Conservation (phyloP, 2,329 filamentous ascomycete genomes). For the Monosporascus sp. region DNA sequence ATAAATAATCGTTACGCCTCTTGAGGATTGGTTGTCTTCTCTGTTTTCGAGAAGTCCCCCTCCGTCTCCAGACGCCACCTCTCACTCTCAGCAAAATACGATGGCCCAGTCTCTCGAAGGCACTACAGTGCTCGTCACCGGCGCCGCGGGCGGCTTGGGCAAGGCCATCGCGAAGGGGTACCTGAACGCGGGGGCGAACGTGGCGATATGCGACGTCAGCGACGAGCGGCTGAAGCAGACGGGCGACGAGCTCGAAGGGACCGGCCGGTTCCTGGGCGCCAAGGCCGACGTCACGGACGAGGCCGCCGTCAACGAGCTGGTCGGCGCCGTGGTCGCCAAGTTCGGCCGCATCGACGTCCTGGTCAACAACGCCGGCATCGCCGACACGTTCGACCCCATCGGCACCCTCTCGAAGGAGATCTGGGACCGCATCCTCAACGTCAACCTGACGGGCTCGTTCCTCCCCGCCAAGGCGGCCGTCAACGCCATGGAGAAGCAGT, state of each 20-base stretch:
- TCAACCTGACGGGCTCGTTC: constrained; percentile 53
- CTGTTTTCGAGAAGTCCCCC: neutral
- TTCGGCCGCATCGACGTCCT: constrained; percentile 51
- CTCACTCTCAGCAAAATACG: neutral
- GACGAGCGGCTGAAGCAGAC: constrained; percentile 9
- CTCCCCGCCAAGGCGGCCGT: constrained; percentile 47
- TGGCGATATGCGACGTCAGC: constrained; percentile 28
- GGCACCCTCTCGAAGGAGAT: constrained; percentile 37
- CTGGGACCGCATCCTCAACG: constrained; percentile 49
- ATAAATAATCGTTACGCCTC: too few relatives aligned
- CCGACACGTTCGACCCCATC: constrained; percentile 50
- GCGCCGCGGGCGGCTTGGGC: constrained; percentile 27
- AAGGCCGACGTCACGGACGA: constrained; percentile 27
- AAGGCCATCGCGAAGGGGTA: constrained; percentile 24
- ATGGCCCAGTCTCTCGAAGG: constrained; percentile 12
- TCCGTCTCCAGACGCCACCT: neutral
- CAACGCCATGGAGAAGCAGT: constrained; percentile 38
- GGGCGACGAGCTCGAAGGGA: constrained; percentile 7
- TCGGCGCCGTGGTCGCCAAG: constrained; percentile 13
- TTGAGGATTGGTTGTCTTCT: too few relatives aligned
- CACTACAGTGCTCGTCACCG: constrained; percentile 28
- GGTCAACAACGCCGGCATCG: constrained; percentile 53
- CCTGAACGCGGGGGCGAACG: constrained; percentile 25
- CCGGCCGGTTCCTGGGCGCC: constrained; percentile 19
- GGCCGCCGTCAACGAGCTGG: constrained; percentile 22